Evolutionary conservation across 768 basidiomycete genomes (phyloP), one percentile per base, ranked within the genome.

Genomic region (Tulasnella sp.): DNA sequence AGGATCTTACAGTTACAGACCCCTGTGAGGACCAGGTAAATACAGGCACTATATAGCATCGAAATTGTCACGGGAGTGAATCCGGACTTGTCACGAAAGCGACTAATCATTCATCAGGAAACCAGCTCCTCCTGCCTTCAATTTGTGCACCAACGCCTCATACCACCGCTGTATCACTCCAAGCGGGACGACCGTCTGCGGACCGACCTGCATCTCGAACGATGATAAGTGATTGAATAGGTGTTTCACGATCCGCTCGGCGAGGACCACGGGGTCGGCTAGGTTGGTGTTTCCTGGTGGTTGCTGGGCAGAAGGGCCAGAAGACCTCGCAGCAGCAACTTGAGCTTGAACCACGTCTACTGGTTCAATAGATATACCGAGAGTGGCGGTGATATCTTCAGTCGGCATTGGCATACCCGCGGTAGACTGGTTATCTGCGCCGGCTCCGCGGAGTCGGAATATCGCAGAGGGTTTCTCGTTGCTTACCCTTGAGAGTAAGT

Each of bases 391-490:
- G 41, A 93, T 90, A 72, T 90, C 90, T 83, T 86, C 84, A 5
- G 84, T 83, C 7, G 78, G 80, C 40, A 83, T 83, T 64, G 83
- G 82, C 50, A 83, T 83, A 81, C 86, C 87, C 22, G 84, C 54
- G 86, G 84, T 12, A 86, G 83, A 81, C 9, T 86, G 81, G 16
- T 84, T 78, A 0, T 87, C 82, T n/a, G 87, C 87, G 84, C 91
- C 93, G 16, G 90, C 90, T 11, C 93, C 92, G 5, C 92, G 90
- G 34, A 96, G 88, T 34, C 95, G 94, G 86, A 96, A 96, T 84
- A 96, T 94, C 0, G 94, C 94, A 16, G 94, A 95, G 0, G 95
- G 95, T 84, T 96, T 96, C 44, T 95, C 94, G 84, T 96, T 96
- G 20, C 94, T 94, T 37, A 97, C 88, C 92, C 95, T 96, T 76